Evolutionary conservation across 106 monocot species (phyloP), one percentile per base, ranked within the genome.

Genomic region (Narthecium ossifragum): DNA sequence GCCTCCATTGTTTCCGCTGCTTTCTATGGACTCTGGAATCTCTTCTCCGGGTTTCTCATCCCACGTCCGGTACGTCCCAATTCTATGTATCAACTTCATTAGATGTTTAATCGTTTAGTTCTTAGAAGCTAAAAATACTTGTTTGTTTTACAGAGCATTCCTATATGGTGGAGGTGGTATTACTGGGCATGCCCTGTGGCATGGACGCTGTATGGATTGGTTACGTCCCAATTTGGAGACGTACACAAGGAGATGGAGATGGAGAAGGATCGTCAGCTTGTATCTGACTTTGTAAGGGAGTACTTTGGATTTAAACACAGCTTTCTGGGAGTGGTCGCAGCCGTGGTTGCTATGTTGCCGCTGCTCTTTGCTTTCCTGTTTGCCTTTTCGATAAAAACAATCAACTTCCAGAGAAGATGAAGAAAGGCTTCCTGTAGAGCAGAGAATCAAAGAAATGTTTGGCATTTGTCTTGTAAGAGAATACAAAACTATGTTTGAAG

Each of bases 141-240:
- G 8, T 1, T 37, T 52, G 21, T 26, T 0, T 47, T 20, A 8
- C 73, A 59, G 69, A 70, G 60, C 33, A 65, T 77, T 46, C 77
- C 77, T 20, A 59, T 70, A 12, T 77, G 77, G 77, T 77, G 74
- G 74, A 75, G 61, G 30, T 75, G 74, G 74, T 75, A 75, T 23
- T 67, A 55, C n/a, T 75, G 67, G 60, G 62, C 62, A 40, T 75
- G 74, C 28, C 74, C 74, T 7, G 70, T 71, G 0, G 27, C 65
- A 31, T 77, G 77, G 77, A 71, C 65, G 1, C 10, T 77, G 4
- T 70, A 77, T 18, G 71, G 77, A 15, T 27, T 72, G 57, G 20
- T 78, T 5, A 47, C 57, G 1, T 78, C 78, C 17, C 78, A 78
- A 50, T 78, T 57, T 45, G 66, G 66, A 26, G 70, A 65, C 12